Evolutionary conservation across 176 grass and related monocot species (phyloP).

Genomic region (Triticum aestivum): DNA sequence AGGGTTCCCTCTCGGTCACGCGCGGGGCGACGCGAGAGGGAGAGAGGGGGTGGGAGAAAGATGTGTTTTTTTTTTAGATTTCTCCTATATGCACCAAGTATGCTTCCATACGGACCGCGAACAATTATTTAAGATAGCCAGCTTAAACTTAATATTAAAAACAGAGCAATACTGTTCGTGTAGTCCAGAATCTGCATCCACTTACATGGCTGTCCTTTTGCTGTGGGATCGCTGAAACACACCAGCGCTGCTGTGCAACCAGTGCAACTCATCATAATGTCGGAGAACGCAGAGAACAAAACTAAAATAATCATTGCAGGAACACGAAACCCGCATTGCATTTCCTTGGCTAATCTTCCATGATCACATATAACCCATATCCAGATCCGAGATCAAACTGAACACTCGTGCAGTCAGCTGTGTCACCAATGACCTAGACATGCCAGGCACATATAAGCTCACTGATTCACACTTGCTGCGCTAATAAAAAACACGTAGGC

Average conservation of each 20-base stretch:
- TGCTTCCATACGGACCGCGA: no score
- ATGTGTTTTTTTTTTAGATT: no score
- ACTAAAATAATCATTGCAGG: constrained; percentile 8
- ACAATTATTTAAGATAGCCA: no score
- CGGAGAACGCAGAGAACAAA: constrained; percentile 1
- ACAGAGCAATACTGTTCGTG: no score
- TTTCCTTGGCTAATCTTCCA: constrained; percentile 5
- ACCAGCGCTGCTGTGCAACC: background rate
- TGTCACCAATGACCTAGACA: constrained; percentile 36
- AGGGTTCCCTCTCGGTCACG: no score
- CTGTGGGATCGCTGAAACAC: background rate
- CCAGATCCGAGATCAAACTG: constrained; percentile 1
- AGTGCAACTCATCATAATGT: background rate
- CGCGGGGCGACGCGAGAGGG: no score
- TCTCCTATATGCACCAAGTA: no score
- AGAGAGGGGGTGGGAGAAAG: no score
- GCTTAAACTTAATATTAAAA: no score
- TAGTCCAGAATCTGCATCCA: background rate
- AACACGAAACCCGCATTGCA: background rate
- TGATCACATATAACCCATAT: background rate
- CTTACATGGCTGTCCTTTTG: no score
- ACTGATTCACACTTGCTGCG: background rate
- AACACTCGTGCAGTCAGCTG: constrained; percentile 2
- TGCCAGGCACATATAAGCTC: constrained; percentile 9
- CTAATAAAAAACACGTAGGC: constrained; percentile 3